These are phyloP conservation scores for Choanephora cucurbitarum DNA, from an alignment of 371 early-diverging fungal genomes.

Conservation along the genomic window DNA sequence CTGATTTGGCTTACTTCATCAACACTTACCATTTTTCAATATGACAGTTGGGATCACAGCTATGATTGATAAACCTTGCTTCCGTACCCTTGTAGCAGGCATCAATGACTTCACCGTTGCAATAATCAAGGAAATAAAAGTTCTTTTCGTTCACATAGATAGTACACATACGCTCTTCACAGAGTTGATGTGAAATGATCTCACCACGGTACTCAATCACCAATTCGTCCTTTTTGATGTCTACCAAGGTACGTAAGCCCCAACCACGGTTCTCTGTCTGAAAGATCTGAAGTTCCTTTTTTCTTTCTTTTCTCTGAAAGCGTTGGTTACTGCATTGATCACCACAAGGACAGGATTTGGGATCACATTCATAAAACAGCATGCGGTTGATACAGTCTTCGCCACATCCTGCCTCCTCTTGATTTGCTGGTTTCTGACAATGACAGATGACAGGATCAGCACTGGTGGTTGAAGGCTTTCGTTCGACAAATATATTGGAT, in stretches of 20 bases:
- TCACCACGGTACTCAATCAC: slow-evolving; percentile 92
- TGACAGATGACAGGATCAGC: slow-evolving; percentile 55
- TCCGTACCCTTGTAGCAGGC: slow-evolving; percentile 34
- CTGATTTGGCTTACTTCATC: too few relatives aligned
- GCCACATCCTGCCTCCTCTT: slow-evolving; percentile 60
- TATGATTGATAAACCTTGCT: slow-evolving; percentile 53
- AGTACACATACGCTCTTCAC: slow-evolving; percentile 73
- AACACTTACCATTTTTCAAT: slow-evolving; percentile 80
- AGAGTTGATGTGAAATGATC: slow-evolving; percentile 71
- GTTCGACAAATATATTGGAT: slow-evolving; percentile 69
- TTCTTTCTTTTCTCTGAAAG: slow-evolving; percentile 63
- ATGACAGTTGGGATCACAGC: slow-evolving; percentile 92
- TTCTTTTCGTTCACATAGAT: slow-evolving; percentile 67
- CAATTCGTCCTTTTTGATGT: slow-evolving; percentile 63
- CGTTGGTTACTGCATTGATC: slow-evolving; percentile 75
- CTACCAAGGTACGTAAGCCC: slow-evolving; percentile 70
- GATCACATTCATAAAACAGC: slow-evolving; percentile 80
- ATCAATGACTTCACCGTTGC: slow-evolving; percentile 60
- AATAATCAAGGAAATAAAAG: slow-evolving; percentile 84
- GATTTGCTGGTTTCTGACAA: slow-evolving; percentile 62
- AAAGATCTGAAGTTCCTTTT: slow-evolving; percentile 62
- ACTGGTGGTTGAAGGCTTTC: slow-evolving; percentile 56
- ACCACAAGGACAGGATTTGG: slow-evolving; percentile 70
- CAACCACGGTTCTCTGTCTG: slow-evolving; percentile 72
- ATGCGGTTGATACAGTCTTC: slow-evolving; percentile 77